These are phyloP conservation scores for Purshia tridentata DNA, from an alignment of 306 rosid species.

Conservation along the genomic window DNA sequence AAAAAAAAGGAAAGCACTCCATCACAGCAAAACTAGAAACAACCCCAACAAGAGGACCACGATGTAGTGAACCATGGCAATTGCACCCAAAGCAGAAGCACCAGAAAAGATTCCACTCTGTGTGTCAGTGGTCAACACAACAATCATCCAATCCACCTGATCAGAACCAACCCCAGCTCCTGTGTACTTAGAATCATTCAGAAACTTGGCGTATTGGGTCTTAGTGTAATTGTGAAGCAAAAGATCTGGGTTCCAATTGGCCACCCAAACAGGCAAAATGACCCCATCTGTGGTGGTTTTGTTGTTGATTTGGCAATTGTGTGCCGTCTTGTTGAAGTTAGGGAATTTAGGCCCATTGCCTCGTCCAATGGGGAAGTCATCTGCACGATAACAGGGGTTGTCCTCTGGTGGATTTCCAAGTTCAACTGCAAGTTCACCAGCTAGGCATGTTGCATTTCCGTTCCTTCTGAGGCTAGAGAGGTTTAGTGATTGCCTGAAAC, in stretches of 20 bases:
- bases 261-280: slow-evolving; percentile 41
- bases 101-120: slow-evolving; percentile 50
- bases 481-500: slow-evolving; percentile 6
- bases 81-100: slow-evolving; percentile 28
- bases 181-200: slow-evolving; percentile 53
- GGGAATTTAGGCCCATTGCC: slow-evolving; percentile 14
- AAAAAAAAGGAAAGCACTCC: slow-evolving; percentile 8
- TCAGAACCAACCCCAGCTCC: slow-evolving; percentile 64
- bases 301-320: slow-evolving; percentile 29
- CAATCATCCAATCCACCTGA: slow-evolving; percentile 73
- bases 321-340: slow-evolving; percentile 7
- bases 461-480: neutral
- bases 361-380: neutral
- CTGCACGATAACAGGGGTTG: neutral
- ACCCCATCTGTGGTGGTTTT: slow-evolving; percentile 31
- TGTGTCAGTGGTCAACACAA: slow-evolving; percentile 46
- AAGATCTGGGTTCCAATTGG: slow-evolving; percentile 23
- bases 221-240: slow-evolving; percentile 41
- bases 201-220: slow-evolving; percentile 35
- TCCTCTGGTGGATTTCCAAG: no score
- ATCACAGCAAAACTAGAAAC: slow-evolving; percentile 14
- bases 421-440: neutral
- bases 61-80: slow-evolving; percentile 17
- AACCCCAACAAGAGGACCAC: slow-evolving; percentile 18
- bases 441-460: slow-evolving; percentile 6